Percentiles rank a stretch among this genome's conserved stretches.
Evolutionary conservation across 2,329 filamentous ascomycete genomes (phyloP).

Genomic region (Fusarium luffae): DNA sequence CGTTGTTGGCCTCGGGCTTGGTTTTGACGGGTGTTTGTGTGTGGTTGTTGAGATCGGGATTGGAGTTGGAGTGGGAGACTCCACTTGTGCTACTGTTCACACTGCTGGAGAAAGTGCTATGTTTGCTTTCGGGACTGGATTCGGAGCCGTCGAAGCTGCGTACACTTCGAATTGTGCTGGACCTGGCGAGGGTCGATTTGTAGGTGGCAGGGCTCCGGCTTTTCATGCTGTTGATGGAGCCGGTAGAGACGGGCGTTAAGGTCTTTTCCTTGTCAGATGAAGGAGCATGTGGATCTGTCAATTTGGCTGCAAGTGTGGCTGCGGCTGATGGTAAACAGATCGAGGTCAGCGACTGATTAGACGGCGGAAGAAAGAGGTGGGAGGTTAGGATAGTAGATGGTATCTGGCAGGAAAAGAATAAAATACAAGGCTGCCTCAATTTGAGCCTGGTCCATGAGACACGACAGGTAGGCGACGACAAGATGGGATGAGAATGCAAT

Average conservation of each 20-base stretch:
- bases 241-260: conserved; percentile 54
- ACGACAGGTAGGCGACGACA: neutral
- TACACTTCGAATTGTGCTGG: conserved; percentile 66
- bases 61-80: conserved; percentile 55
- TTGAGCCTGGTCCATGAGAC: conserved; percentile 6
- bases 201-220: conserved; percentile 45
- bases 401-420: neutral
- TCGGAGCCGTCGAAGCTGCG: conserved; percentile 64
- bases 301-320: conserved; percentile 32
- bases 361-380: neutral
- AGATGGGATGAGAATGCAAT: conserved; percentile 30
- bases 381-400: conserved; percentile 6
- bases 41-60: conserved; percentile 50
- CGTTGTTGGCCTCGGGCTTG: conserved; percentile 51
- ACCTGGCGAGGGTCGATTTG: conserved; percentile 50
- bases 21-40: conserved; percentile 50
- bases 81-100: conserved; percentile 65
- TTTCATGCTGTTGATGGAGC: conserved; percentile 56
- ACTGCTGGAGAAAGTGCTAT: conserved; percentile 67
- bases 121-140: conserved; percentile 59
- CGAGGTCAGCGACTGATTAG: conserved; percentile 31
- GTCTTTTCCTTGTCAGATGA: conserved; percentile 45
- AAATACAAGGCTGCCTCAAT: conserved; percentile 31
- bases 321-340: conserved; percentile 34
- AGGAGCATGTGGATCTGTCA: conserved; percentile 47